phyloP scores from a whole-genome alignment of 495 filamentous ascomycete genomes.

The Penicillium subrubescens region DNA sequence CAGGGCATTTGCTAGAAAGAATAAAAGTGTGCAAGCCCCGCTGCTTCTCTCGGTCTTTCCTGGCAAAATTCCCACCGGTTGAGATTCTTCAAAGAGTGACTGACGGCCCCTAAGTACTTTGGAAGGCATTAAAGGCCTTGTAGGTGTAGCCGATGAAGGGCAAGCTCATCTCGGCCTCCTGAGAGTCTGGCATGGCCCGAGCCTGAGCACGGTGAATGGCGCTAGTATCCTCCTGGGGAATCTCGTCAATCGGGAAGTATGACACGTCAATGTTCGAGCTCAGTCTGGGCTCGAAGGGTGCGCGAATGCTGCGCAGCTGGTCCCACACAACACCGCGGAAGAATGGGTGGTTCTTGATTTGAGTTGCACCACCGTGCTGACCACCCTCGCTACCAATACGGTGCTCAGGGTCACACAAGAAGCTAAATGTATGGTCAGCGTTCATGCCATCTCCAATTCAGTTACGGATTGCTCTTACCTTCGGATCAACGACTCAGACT shows the following conservation, averaged over 20 bases:
- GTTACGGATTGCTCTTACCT: slow-evolving; percentile 52
- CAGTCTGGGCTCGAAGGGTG: slow-evolving; percentile 92
- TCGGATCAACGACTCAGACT: slow-evolving; percentile 86
- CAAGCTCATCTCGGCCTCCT: slow-evolving; percentile 83
- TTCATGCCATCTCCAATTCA: neutral
- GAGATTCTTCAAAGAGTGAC: slow-evolving; percentile 12
- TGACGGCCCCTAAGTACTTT: slow-evolving; percentile 35
- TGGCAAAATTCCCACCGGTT: slow-evolving; percentile 1
- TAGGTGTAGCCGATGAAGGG: slow-evolving; percentile 99
- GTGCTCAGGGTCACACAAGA: slow-evolving; percentile 89
- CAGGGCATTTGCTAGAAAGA: slow-evolving; percentile 17
- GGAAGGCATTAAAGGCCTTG: slow-evolving; percentile 91
- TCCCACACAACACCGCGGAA: slow-evolving; percentile 97
- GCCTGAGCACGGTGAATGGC: slow-evolving; percentile 69
- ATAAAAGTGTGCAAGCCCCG: slow-evolving; percentile 41
- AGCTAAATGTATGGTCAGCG: slow-evolving; percentile 46
- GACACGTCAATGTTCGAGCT: slow-evolving; percentile 93
- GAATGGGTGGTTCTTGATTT: slow-evolving; percentile 92
- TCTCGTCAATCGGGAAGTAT: slow-evolving; percentile 98
- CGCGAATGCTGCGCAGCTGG: slow-evolving; percentile 83
- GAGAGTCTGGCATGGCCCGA: slow-evolving; percentile 60
- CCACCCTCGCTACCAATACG: slow-evolving; percentile 71
- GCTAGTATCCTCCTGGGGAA: slow-evolving; percentile 86
- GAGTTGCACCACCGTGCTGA: slow-evolving; percentile 72
- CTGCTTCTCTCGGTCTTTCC: slow-evolving; percentile 29